Evolutionary conservation across 345 rosid genomes (phyloP).

Genomic region (Theobroma cacao): DNA sequence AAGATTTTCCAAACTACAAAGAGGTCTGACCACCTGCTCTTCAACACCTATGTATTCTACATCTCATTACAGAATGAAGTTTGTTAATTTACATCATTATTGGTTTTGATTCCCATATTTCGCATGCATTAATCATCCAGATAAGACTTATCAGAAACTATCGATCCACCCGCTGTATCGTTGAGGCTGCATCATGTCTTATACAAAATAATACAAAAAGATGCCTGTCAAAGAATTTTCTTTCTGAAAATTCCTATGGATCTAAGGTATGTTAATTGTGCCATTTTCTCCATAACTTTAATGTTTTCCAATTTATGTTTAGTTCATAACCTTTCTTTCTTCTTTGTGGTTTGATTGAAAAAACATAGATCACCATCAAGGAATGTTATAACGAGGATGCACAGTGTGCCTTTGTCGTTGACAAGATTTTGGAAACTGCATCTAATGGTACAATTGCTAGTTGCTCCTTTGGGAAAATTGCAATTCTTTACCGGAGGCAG

Average conservation of each 20-base stretch:
- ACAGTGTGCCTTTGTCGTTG: conserved; percentile 81
- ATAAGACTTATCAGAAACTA: conserved; percentile 78
- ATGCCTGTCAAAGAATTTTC: conserved; percentile 60
- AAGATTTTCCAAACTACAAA: conserved; percentile 70
- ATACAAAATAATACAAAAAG: conserved; percentile 70
- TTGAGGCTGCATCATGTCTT: conserved; percentile 89
- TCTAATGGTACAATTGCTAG: conserved; percentile 39
- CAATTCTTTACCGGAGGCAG: conserved; percentile 95
- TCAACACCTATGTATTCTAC: background rate
- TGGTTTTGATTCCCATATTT: conserved; percentile 9
- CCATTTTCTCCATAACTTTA: background rate
- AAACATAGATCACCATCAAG: conserved; percentile 63
- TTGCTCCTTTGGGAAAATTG: conserved; percentile 62
- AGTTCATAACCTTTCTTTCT: background rate
- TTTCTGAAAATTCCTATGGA: conserved; percentile 79
- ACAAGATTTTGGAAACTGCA: conserved; percentile 75
- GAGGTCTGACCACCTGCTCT: conserved; percentile 49
- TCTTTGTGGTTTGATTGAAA: conserved; percentile 18
- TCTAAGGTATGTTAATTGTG: conserved; percentile 61
- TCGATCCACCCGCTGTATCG: conserved; percentile 79
- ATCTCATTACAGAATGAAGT: background rate
- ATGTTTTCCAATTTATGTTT: conserved; percentile 4
- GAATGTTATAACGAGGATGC: conserved; percentile 90
- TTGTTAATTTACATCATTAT: background rate
- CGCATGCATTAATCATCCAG: conserved; percentile 42